These are phyloP conservation scores for Geotrichum phurueaensis DNA, from an alignment of 1,139 yeast genomes.

Conservation along the genomic window DNA sequence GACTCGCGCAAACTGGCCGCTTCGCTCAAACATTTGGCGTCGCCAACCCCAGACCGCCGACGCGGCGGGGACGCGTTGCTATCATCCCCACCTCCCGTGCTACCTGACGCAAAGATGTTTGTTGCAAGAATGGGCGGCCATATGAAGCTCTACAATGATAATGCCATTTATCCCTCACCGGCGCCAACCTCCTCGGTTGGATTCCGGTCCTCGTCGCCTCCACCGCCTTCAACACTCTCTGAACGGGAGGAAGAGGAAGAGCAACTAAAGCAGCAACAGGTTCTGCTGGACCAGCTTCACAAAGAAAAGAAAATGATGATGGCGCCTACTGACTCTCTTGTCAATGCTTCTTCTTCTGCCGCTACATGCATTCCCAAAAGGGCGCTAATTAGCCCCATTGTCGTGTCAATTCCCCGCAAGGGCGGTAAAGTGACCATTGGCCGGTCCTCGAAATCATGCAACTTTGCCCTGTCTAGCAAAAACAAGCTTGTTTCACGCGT, in stretches of 20 bases:
- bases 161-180: slow-evolving; percentile 28
- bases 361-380: not conserved
- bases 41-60: not conserved
- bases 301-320: slow-evolving; percentile 6
- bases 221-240: slow-evolving; percentile 2
- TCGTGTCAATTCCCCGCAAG: slow-evolving; percentile 29
- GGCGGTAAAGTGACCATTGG: slow-evolving; percentile 45
- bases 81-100: slow-evolving; percentile 6
- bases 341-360: too few relatives aligned
- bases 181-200: slow-evolving; percentile 27
- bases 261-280: slow-evolving; percentile 8
- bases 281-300: not conserved
- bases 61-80: not conserved
- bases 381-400: slow-evolving; percentile 25
- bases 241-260: slow-evolving; percentile 6
- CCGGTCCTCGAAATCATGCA: slow-evolving; percentile 58
- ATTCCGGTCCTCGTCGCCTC: slow-evolving; percentile 23
- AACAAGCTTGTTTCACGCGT: slow-evolving; percentile 63
- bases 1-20: not conserved
- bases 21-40: not conserved
- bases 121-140: not conserved
- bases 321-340: not conserved
- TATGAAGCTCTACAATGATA: not conserved
- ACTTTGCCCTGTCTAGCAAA: slow-evolving; percentile 48
- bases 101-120: not conserved